phyloP scores from a whole-genome alignment of 352 stramenopile genomes.

The Phytophthora pisi region DNA sequence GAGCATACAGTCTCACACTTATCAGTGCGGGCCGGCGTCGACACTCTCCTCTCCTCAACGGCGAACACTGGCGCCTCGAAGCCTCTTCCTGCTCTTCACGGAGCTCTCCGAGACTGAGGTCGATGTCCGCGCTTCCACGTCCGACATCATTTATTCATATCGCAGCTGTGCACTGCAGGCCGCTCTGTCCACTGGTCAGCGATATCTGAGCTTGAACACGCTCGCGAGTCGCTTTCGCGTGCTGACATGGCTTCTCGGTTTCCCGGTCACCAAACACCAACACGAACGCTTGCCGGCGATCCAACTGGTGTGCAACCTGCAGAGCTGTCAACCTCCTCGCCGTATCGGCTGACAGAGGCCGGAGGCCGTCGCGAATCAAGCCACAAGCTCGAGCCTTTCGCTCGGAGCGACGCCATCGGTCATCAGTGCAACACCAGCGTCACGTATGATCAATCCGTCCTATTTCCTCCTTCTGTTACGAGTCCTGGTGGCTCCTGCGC shows the following conservation, averaged over 20 bases:
- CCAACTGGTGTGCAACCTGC: slow-evolving; percentile 1
- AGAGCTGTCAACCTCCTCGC: background rate
- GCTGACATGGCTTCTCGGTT: slow-evolving; percentile 10
- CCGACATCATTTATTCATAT: slow-evolving; percentile 22
- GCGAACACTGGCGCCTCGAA: slow-evolving; percentile 14
- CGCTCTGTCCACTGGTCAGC: slow-evolving; percentile 30
- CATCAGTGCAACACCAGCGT: slow-evolving; percentile 1
- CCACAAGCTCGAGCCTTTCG: background rate
- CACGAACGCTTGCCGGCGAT: slow-evolving; percentile 16
- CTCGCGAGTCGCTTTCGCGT: slow-evolving; percentile 11
- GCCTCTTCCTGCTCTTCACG: slow-evolving; percentile 1
- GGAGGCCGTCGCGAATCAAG: slow-evolving; percentile 9
- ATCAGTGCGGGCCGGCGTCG: background rate
- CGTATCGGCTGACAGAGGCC: background rate
- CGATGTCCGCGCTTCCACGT: slow-evolving; percentile 1
- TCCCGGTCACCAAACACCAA: slow-evolving; percentile 4
- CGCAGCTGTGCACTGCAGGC: slow-evolving; percentile 2
- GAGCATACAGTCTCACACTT: background rate
- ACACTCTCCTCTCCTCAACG: slow-evolving; percentile 9
- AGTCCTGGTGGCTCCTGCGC: slow-evolving; percentile 23
- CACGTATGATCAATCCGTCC: slow-evolving; percentile 25
- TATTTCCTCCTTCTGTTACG: slow-evolving; percentile 32
- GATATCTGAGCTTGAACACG: slow-evolving; percentile 18
- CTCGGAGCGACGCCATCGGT: slow-evolving; percentile 5
- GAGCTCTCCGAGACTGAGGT: background rate